Evolutionary conservation across 73 alveolate genomes (phyloP).

Genomic region (Paramecium octaurelia): DNA sequence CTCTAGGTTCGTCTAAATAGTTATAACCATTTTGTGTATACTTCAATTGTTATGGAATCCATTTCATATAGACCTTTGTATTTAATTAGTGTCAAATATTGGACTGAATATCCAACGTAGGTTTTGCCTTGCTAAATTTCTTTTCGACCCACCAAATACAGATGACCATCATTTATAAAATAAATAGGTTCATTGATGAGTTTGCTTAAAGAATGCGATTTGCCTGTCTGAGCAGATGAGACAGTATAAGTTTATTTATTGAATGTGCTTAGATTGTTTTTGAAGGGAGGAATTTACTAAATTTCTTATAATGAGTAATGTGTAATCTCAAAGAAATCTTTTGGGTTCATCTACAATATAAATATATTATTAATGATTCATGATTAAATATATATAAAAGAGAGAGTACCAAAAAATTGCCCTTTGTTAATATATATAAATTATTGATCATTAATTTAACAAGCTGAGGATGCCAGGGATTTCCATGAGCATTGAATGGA

Average conservation of each 20-base stretch:
- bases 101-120: neutral
- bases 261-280: neutral
- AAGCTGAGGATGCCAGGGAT: neutral
- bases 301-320: neutral
- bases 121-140: neutral
- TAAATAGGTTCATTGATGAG: neutral
- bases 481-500: constrained; percentile 16
- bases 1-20: neutral
- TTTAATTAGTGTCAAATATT: neutral
- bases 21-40: neutral
- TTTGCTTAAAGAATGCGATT: neutral
- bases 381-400: neutral
- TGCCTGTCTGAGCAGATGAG: neutral
- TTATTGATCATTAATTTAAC: neutral
- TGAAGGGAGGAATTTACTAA: neutral
- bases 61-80: constrained; percentile 11
- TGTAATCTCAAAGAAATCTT: constrained; percentile 31
- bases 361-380: neutral
- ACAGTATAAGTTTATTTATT: neutral
- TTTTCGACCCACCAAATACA: neutral
- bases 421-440: neutral
- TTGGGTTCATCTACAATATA: constrained; percentile 27
- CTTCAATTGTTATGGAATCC: constrained; percentile 22
- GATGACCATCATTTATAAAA: neutral
- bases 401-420: neutral